Evolutionary conservation across 345 rosid genomes (phyloP), one percentile per base, ranked within the genome.

Genomic region (Durio zibethinus): DNA sequence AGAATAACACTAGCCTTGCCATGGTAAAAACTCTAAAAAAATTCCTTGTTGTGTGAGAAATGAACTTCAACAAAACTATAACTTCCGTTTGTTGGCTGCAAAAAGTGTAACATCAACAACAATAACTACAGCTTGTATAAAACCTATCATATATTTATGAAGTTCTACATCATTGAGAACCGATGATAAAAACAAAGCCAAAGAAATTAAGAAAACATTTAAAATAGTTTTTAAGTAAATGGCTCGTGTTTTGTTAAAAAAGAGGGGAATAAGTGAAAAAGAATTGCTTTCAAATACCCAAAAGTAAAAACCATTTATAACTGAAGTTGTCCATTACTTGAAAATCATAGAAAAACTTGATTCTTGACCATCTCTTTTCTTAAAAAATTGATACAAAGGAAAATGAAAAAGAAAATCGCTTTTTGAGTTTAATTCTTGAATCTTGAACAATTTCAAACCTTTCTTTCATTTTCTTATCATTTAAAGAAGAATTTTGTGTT

Each of bases 81-180:
- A 91, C 97, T 79, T 95, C 93, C 97, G 85, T 74, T 93, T 91
- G 75, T 86, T 93, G 27, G 92, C 98, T 93, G 88, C 81, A 78
- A 81, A 54, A 63, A 73, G 73, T 14, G 57, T 36, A 57, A 78
- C 66, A 69, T 72, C 76, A 50, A 80, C 54, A 76, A 77, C 31
- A 43, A 23, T 25, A 47, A 11, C 52, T 10, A 47, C 4, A 47
- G 14, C 52, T 14, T n/a, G n/a, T n/a, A n/a, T n/a, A n/a, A n/a
- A n/a, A n/a, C n/a, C n/a, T n/a, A n/a, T n/a, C n/a, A n/a, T n/a
- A n/a, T n/a, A n/a, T n/a, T n/a, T n/a, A n/a, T n/a, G n/a, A n/a
- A n/a, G n/a, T n/a, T n/a, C n/a, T n/a, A n/a, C n/a, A n/a, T n/a
- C n/a, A n/a, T n/a, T n/a, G n/a, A n/a, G n/a, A n/a, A n/a, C n/a